Evolutionary conservation across 306 rosid species (phyloP).

Genomic region (Chamaecrista fasciculata): DNA sequence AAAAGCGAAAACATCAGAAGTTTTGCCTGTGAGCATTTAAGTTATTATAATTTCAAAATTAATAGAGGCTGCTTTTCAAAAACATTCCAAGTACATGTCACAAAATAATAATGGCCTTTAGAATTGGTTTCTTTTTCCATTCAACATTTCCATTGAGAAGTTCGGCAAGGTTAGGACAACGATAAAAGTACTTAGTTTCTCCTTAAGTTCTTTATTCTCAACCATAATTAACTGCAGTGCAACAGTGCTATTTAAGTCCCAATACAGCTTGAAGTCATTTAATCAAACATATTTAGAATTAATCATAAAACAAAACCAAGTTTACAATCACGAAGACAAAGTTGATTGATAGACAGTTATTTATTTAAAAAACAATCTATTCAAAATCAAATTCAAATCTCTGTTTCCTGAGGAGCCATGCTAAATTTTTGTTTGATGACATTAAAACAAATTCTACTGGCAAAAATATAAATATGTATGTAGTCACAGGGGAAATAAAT

Average conservation of each 20-base stretch:
- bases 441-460: no score
- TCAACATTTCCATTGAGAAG: background rate
- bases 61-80: background rate
- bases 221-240: background rate
- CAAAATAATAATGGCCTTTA: background rate
- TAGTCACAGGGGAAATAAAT: background rate
- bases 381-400: background rate
- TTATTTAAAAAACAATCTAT: background rate
- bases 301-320: background rate
- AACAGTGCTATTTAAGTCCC: background rate
- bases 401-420: background rate
- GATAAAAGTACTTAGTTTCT: background rate
- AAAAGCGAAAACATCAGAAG: background rate
- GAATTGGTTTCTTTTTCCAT: background rate
- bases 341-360: background rate
- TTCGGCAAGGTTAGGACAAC: background rate
- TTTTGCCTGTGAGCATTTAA: background rate
- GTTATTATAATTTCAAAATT: background rate
- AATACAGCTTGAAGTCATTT: background rate
- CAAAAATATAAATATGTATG: background rate
- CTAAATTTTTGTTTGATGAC: no score
- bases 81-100: background rate
- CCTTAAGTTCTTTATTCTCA: background rate
- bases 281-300: background rate
- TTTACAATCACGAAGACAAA: slow-evolving; percentile 1